phyloP scores from a whole-genome alignment of 192 early-diverging fungal species.

The Entomortierella lignicola region DNA sequence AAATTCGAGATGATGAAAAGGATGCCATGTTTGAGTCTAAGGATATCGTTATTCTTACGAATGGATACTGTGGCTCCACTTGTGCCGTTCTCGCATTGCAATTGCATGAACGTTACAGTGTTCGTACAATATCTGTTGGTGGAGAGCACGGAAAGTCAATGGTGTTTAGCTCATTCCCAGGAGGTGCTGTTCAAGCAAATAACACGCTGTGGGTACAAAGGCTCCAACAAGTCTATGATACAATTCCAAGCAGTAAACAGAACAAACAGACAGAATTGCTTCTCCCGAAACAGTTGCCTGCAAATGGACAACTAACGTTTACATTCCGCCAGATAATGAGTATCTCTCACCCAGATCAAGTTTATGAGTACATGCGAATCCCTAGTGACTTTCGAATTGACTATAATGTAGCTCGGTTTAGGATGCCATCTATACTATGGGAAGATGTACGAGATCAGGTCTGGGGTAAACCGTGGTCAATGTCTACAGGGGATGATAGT shows the following conservation, averaged over 20 bases:
- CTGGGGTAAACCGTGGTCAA: slow-evolving; percentile 8
- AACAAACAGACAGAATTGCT: background rate
- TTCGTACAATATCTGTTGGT: slow-evolving; percentile 35
- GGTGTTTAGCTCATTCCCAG: slow-evolving; percentile 48
- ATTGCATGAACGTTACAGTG: slow-evolving; percentile 38
- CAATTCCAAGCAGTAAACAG: background rate
- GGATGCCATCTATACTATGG: slow-evolving; percentile 48
- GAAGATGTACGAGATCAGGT: slow-evolving; percentile 36
- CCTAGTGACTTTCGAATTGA: slow-evolving; percentile 44
- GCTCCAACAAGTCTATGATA: slow-evolving; percentile 6
- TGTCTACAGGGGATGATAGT: slow-evolving; percentile 4
- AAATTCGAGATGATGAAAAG: slow-evolving; percentile 4
- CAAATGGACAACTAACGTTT: slow-evolving; percentile 42
- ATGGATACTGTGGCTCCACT: slow-evolving; percentile 51
- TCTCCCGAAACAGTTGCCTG: slow-evolving; percentile 23
- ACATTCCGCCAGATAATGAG: slow-evolving; percentile 46
- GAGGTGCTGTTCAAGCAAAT: slow-evolving; percentile 50
- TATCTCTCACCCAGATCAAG: slow-evolving; percentile 10
- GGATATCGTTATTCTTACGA: slow-evolving; percentile 42
- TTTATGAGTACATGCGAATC: slow-evolving; percentile 35
- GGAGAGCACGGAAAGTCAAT: slow-evolving; percentile 41
- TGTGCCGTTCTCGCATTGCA: slow-evolving; percentile 42
- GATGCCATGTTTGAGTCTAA: slow-evolving; percentile 22
- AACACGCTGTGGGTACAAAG: slow-evolving; percentile 33
- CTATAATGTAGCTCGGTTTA: slow-evolving; percentile 36